These are phyloP conservation scores for Priceomyces castillae DNA, from an alignment of 805 yeast species.

Conservation along the genomic window DNA sequence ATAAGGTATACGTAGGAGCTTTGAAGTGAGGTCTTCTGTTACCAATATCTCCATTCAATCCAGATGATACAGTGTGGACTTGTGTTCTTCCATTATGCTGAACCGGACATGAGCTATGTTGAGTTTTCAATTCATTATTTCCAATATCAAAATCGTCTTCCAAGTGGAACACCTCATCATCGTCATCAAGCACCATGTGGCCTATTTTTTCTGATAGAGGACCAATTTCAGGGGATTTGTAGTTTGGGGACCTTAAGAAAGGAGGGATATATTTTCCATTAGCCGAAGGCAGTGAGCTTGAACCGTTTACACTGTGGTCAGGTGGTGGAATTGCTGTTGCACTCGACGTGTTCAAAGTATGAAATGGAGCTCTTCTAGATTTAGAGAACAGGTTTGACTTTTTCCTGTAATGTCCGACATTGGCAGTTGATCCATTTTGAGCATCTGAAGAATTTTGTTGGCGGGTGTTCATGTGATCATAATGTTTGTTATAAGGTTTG, in stretches of 20 bases:
- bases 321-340: background rate
- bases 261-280: conserved; percentile 43
- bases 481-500: conserved; percentile 3
- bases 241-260: conserved; percentile 37
- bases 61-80: conserved; percentile 1
- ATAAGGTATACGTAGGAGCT: conserved; percentile 9
- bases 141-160: conserved; percentile 36
- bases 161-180: conserved; percentile 40
- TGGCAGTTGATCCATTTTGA: background rate
- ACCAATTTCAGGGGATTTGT: conserved; percentile 31
- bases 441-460: conserved; percentile 1
- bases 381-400: conserved; percentile 23
- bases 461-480: conserved; percentile 10
- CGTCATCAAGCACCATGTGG: conserved; percentile 26
- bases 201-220: conserved; percentile 39
- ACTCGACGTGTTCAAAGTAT: background rate
- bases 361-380: conserved; percentile 10
- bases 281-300: conserved; percentile 6
- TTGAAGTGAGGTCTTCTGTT: conserved; percentile 16
- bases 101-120: background rate
- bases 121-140: background rate
- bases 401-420: conserved; percentile 12
- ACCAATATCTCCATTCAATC: conserved; percentile 7
- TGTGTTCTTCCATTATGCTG: background rate
- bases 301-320: background rate